Base-by-base conservation (phyloP, 2,329 filamentous ascomycete genomes). In the Parastagonospora nodorum region DNA sequence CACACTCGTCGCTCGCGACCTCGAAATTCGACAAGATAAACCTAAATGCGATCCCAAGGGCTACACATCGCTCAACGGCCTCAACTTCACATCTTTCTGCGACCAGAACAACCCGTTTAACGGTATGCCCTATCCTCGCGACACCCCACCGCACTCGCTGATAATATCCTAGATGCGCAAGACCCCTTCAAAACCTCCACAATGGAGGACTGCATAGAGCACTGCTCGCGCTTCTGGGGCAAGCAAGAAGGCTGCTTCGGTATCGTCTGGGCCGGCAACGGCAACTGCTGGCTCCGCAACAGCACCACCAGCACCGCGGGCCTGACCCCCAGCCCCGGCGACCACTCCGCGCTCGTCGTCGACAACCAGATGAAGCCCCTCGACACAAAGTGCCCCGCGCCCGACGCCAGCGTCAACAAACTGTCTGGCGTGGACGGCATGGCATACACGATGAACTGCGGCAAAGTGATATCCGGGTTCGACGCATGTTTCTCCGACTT, bases 61-160 rank as follows among this genome's bases (percentile, higher is more conserved):
- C 14, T 71, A 68, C 39, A 64, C 57, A 29, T 60, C 64, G 4
- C 49, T 51, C 31, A 72, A 72, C 33, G 68, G 68, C 5, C 51
- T 69, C 30, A 64, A 61, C 48, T 72, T 70, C 43, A 67, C 67
- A 5, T 63, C 57, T 14, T 64, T 66, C 45, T 72, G 68, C 52
- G 53, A 61, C 2, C 49, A 64, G 27, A 67, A 68, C 45, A 68
- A 66, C n/a, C 58, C 59, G 4, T 53, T 46, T 11, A 67, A 68
- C 38, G 68, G 68, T 69, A 32, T 35, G 55, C 48, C 24, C 10
- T 24, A 5, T 30, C 5, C 12, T 24, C 15, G 30, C 11, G 14
- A 28, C 31, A 28, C 12, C 40, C 30, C n/a, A 8, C 11, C 2
- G 27, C 15, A 8, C 40, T 10, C 7, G 10, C 47, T 60, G 28